phyloP scores from a whole-genome alignment of 2,329 filamentous ascomycete species.

The Fusarium concolor region DNA sequence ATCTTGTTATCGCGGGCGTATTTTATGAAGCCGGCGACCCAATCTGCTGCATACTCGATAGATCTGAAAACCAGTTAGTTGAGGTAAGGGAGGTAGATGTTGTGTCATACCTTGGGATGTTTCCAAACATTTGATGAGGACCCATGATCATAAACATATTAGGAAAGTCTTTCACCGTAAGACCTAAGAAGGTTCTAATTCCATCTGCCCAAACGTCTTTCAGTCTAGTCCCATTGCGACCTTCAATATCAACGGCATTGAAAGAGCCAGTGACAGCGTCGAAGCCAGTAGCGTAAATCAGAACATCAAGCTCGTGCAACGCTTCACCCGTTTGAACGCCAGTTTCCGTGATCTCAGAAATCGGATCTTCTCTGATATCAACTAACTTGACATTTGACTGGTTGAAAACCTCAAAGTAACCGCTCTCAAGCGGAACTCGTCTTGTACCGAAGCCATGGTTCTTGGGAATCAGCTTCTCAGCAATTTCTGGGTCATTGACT shows the following conservation, averaged over 20 bases:
- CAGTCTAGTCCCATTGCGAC: slow-evolving; percentile 54
- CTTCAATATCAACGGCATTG: slow-evolving; percentile 56
- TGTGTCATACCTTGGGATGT: slow-evolving; percentile 51
- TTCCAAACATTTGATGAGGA: slow-evolving; percentile 58
- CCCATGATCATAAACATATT: slow-evolving; percentile 63
- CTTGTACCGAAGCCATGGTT: slow-evolving; percentile 31
- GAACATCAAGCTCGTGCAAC: slow-evolving; percentile 33
- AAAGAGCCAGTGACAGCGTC: slow-evolving; percentile 48
- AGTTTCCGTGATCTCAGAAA: slow-evolving; percentile 28
- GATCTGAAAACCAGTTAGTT: slow-evolving; percentile 1
- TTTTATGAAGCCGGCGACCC: slow-evolving; percentile 52
- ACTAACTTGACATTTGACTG: slow-evolving; percentile 31
- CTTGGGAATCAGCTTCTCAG: slow-evolving; percentile 34
- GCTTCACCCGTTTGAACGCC: slow-evolving; percentile 26
- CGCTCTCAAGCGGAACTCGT: slow-evolving; percentile 32
- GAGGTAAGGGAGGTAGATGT: too few species aligned
- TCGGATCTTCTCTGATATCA: slow-evolving; percentile 32
- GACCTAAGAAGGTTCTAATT: slow-evolving; percentile 56
- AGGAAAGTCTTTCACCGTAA: slow-evolving; percentile 56
- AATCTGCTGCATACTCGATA: slow-evolving; percentile 57
- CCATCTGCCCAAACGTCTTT: slow-evolving; percentile 53
- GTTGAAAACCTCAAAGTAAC: slow-evolving; percentile 36
- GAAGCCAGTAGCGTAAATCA: slow-evolving; percentile 41
- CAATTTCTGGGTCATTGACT: slow-evolving; percentile 16
- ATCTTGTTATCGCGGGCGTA: slow-evolving; percentile 49